Percentiles rank a stretch among this genome's conserved stretches.
phyloP scores from a whole-genome alignment of 768 basidiomycete species.

The Omphalotus guepiniiformis region DNA sequence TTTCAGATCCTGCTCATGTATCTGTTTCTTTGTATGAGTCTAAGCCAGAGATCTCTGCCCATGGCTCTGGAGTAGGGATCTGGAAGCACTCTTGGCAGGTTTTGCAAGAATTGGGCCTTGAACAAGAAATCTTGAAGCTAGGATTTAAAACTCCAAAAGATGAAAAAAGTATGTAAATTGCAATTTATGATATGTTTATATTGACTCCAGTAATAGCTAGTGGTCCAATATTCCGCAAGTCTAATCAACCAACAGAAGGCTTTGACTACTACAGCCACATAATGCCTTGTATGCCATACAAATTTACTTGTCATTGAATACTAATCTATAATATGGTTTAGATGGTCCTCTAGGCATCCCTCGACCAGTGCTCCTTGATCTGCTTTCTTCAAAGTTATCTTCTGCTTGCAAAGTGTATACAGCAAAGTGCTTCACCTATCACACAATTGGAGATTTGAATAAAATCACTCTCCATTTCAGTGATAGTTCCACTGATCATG shows the following conservation, averaged over 20 bases:
- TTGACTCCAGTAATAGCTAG: slow-evolving; percentile 7
- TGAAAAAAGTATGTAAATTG: slow-evolving; percentile 16
- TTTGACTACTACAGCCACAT: slow-evolving; percentile 22
- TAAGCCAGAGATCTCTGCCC: slow-evolving; percentile 31
- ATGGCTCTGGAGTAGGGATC: slow-evolving; percentile 38
- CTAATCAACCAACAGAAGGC: slow-evolving; percentile 19
- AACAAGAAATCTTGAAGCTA: slow-evolving; percentile 19
- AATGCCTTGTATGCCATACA: slow-evolving; percentile 19
- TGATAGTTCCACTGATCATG: slow-evolving; percentile 21
- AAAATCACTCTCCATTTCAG: slow-evolving; percentile 18
- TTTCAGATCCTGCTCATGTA: slow-evolving; percentile 17
- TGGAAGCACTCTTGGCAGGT: slow-evolving; percentile 38
- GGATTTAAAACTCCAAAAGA: slow-evolving; percentile 20
- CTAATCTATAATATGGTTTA: not conserved
- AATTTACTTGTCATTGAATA: not conserved
- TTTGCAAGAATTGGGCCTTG: slow-evolving; percentile 34
- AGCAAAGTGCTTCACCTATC: slow-evolving; percentile 14
- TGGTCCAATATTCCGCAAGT: slow-evolving; percentile 23
- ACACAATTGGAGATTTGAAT: slow-evolving; percentile 8
- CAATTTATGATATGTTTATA: not conserved
- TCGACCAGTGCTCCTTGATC: slow-evolving; percentile 21
- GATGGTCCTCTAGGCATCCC: slow-evolving; percentile 21
- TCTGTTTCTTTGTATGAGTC: slow-evolving; percentile 39
- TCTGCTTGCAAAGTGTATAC: slow-evolving; percentile 23
- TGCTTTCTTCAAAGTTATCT: slow-evolving; percentile 18